Conservation (phyloP, 257 asterid genomes). For the Solanum pinnatisectum region DNA sequence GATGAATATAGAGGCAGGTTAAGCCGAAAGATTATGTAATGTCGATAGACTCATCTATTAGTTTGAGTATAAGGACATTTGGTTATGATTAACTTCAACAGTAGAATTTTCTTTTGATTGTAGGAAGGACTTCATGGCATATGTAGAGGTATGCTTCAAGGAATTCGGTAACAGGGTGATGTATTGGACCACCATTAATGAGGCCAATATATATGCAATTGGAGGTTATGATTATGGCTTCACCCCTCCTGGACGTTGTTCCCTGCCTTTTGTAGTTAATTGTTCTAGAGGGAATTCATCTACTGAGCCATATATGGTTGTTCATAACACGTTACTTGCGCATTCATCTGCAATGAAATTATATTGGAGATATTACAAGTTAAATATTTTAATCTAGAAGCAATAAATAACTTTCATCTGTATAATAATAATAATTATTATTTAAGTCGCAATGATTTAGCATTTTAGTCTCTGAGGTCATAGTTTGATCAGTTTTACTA, state of each 20-base stretch:
- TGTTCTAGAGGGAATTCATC: constrained; percentile 34
- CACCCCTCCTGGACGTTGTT: constrained; percentile 43
- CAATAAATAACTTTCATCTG: not conserved
- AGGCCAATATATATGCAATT: constrained; percentile 30
- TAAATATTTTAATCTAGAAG: not conserved
- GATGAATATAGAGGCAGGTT: constrained; percentile 54
- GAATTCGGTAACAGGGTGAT: constrained; percentile 52
- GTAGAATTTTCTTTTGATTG: not conserved
- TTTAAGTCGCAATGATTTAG: not conserved
- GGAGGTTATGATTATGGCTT: constrained; percentile 36
- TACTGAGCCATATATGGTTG: constrained; percentile 36
- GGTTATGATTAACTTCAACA: not conserved
- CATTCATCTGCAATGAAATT: constrained; percentile 30
- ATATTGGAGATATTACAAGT: constrained; percentile 34
- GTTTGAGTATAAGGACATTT: not conserved
- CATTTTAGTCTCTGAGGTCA: not conserved
- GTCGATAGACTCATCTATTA: not conserved
- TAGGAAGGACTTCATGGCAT: constrained; percentile 46
- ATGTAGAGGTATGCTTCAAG: constrained; percentile 44
- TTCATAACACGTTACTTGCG: constrained; percentile 38
- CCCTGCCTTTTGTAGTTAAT: not conserved
- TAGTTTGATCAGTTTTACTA: not conserved
- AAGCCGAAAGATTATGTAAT: constrained; percentile 40
- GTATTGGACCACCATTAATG: constrained; percentile 50
- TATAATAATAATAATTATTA: too few species aligned